These are phyloP conservation scores for Cenchrus fungigraminus DNA, from an alignment of 176 grass and related monocot genomes.

Conservation along the genomic window DNA sequence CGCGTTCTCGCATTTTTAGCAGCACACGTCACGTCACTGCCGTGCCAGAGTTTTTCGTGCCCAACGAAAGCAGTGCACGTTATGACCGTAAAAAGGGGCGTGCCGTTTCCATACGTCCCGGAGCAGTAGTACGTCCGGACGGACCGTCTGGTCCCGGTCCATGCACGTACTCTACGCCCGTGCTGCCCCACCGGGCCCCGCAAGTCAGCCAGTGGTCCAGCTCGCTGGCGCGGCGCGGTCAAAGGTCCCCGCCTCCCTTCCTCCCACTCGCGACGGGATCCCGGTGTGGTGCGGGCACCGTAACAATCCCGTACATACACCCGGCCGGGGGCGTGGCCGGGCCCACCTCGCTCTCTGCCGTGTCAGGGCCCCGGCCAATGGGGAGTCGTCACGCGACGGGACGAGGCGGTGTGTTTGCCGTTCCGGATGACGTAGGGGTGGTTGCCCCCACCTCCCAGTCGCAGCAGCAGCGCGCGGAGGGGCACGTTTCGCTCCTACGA, in stretches of 20 bases:
- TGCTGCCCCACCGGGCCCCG: not conserved
- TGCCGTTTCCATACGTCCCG: not conserved
- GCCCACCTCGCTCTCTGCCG: not conserved
- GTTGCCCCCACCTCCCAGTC: not conserved
- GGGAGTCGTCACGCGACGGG: not conserved
- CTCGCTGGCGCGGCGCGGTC: not conserved
- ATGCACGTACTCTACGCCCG: not conserved
- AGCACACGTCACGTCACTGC: not conserved
- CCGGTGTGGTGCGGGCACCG: not conserved
- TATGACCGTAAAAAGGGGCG: not conserved
- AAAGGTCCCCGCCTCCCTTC: not conserved
- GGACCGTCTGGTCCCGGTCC: not conserved
- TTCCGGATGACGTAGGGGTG: not conserved
- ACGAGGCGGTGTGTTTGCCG: not conserved
- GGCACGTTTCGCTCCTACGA: not conserved
- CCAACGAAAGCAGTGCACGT: not conserved
- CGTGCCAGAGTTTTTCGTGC: not conserved
- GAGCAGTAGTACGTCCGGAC: not conserved
- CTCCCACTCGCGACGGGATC: conserved; percentile 20
- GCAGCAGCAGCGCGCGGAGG: not conserved
- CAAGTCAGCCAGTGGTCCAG: conserved; percentile 3
- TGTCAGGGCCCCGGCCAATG: not conserved
- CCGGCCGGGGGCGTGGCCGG: not conserved
- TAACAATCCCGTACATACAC: not conserved
- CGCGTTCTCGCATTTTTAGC: not conserved